Evolutionary conservation across 495 filamentous ascomycete species (phyloP).

Genomic region (Delitschia confertaspora): DNA sequence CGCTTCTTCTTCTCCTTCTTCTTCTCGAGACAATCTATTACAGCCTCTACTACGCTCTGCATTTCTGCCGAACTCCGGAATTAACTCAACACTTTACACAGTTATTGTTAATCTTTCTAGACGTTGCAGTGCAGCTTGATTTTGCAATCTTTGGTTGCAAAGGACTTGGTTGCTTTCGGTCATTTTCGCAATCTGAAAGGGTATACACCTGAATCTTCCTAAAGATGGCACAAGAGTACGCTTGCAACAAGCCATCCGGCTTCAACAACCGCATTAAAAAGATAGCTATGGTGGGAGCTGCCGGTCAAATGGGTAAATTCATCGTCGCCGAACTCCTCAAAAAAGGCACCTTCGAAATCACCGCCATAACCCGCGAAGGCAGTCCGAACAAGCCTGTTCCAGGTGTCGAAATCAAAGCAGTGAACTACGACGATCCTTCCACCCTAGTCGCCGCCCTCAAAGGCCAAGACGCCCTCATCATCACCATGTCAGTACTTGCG

Average conservation of each 20-base stretch:
- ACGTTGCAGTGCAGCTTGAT: too few species aligned
- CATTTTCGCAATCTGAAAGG: too few species aligned
- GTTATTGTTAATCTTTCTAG: too few species aligned
- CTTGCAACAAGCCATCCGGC: constrained; percentile 15
- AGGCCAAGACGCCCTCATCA: constrained; percentile 52
- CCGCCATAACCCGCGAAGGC: constrained; percentile 44
- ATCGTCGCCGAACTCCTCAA: constrained; percentile 45
- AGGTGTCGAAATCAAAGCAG: constrained; percentile 36
- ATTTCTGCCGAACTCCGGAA: too few species aligned
- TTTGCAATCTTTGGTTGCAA: too few species aligned
- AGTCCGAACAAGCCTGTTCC: constrained; percentile 36
- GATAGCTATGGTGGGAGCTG: constrained; percentile 47
- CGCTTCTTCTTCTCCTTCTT: too few species aligned
- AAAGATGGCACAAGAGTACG: too few species aligned
- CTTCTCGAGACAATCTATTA: too few species aligned
- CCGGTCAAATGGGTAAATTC: constrained; percentile 47
- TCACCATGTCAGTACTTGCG: constrained; percentile 43
- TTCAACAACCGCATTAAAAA: constrained; percentile 39
- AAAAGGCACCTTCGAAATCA: constrained; percentile 46
- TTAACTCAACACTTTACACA: too few species aligned
- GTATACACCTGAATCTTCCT: too few species aligned
- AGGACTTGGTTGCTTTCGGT: too few species aligned
- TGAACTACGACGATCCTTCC: constrained; percentile 40
- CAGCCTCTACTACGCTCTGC: too few species aligned
- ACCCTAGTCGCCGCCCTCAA: constrained; percentile 40